Evolutionary conservation across 2,329 filamentous ascomycete species (phyloP).

Genomic region (Falciphora oryzae): DNA sequence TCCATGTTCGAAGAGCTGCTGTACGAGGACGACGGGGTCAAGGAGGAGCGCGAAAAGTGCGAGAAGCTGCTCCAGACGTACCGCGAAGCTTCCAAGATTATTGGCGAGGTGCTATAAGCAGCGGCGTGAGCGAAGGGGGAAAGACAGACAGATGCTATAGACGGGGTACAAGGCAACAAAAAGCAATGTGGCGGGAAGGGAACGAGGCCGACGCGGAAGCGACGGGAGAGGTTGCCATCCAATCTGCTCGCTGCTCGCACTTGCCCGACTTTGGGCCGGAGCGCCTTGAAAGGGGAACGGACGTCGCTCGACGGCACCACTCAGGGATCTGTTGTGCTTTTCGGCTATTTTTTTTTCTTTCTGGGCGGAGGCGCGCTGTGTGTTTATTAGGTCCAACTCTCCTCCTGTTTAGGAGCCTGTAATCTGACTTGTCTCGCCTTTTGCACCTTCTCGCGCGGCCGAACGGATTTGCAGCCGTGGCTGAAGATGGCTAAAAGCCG

Average conservation of each 20-base stretch:
- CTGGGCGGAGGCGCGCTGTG: neutral
- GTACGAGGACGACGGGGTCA: conserved; percentile 96
- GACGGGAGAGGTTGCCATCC: neutral
- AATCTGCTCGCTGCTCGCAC: neutral
- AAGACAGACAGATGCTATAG: neutral
- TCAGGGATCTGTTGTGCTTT: neutral
- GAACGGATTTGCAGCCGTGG: too few relatives aligned
- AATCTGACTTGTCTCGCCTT: neutral
- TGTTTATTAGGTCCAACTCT: neutral
- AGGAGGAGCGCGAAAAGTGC: conserved; percentile 78
- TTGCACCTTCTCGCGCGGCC: neutral
- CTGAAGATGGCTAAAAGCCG: too few relatives aligned
- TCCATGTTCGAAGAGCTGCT: conserved; percentile 83
- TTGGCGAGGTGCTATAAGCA: conserved; percentile 80
- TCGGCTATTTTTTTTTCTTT: neutral
- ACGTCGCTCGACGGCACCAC: neutral
- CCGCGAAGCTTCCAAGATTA: conserved; percentile 95
- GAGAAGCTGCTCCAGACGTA: conserved; percentile 94
- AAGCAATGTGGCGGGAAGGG: neutral
- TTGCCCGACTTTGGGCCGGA: neutral
- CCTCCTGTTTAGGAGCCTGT: neutral
- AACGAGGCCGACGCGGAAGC: neutral
- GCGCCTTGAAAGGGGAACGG: neutral
- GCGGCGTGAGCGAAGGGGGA: neutral
- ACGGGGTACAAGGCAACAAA: neutral